Conservation (phyloP, 371 early-diverging fungal species). For the Mortierella sp. region DNA sequence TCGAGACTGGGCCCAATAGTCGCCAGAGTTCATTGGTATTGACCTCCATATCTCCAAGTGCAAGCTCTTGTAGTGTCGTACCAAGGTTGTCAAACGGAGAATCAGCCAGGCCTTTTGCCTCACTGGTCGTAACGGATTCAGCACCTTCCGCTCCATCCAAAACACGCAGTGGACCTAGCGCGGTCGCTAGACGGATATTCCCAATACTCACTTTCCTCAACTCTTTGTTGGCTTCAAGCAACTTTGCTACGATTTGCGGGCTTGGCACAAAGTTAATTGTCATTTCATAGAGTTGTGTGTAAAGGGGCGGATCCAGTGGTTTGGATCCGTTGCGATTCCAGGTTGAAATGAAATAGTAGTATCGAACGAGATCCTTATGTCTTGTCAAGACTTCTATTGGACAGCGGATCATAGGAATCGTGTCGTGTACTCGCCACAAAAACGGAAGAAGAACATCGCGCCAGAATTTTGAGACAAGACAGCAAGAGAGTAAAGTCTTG, state of each 20-base stretch:
- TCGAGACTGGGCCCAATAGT: neutral
- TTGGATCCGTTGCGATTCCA: neutral
- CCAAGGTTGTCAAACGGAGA: neutral
- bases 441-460: slow-evolving; percentile 7
- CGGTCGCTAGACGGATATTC: neutral
- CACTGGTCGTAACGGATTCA: neutral
- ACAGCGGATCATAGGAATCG: neutral
- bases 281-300: slow-evolving; percentile 3
- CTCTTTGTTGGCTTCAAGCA: neutral
- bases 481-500: neutral
- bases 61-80: slow-evolving; percentile 1
- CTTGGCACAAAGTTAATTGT: neutral
- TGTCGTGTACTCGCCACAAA: slow-evolving; percentile 6
- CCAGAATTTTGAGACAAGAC: slow-evolving; percentile 20
- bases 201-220: neutral
- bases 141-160: neutral
- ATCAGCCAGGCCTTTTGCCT: neutral
- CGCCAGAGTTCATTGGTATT: neutral
- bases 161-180: neutral
- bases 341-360: neutral
- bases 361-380: slow-evolving; percentile 3
- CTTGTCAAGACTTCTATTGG: neutral
- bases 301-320: neutral
- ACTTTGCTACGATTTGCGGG: neutral
- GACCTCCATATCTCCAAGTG: neutral